Evolutionary conservation across 23 red algal genomes (phyloP), one percentile per base, ranked within the genome.

Genomic region (Gracilariopsis chorda): DNA sequence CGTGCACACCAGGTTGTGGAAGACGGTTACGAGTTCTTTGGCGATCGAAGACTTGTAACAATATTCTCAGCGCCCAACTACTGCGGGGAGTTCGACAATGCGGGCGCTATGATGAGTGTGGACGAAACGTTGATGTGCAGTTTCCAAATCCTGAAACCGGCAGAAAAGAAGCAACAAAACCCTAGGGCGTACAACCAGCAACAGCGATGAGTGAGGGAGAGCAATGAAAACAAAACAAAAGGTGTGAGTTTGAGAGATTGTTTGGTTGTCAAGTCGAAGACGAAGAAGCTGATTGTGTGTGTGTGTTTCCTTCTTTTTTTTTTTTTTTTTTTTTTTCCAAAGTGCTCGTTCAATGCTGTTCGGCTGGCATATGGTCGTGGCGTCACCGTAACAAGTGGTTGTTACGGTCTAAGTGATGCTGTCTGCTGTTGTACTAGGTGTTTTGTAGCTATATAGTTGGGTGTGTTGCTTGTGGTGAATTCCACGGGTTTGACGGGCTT

Each of bases 11-110:
- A 99, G 70, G 97, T 99, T 17, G 97, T 99, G 8, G 97, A 99
- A 74, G 93, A 95, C 73, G 97, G 97, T 7, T 99, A 99, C 70
- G 94, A 96, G 52, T 99, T 99, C 78, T 99, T 99, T 67, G 85
- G 86, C 48, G 97, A 99, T 58, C 90, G 97, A 23, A 79, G 93
- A 52, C 85, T 99, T 36, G 97, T 99, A 33, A 99, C 97, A 40
- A 99, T 99, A 32, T 99, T 99, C 82, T 99, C 97, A 17, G 97
- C 97, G 21, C 97, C 97, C 11, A 99, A 99, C 73, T 99, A 99
- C 68, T 99, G 97, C 77, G 97, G 97, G n/a, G 97, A 99, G 84
- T 99, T 99, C 86, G 93, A 95, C 57, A 99, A 99, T 52, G 97
- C 97, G 41, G 97, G 97, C 41, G 97, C 97, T 2, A 99, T 99